Evolutionary conservation across 371 early-diverging fungal genomes (phyloP).

Genomic region (Apophysomyces ossiformis): DNA sequence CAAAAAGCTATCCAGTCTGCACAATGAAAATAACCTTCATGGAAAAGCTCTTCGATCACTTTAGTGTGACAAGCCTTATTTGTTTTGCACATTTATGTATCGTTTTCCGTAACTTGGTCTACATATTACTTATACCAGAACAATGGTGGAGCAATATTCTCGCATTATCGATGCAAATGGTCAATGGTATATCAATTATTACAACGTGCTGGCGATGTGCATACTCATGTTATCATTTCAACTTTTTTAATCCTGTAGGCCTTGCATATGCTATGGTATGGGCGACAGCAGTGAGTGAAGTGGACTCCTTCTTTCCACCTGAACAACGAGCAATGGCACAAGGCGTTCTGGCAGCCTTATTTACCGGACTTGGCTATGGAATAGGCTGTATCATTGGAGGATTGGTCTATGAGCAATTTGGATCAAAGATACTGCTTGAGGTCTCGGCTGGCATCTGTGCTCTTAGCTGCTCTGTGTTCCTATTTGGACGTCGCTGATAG

Average conservation of each 20-base stretch:
- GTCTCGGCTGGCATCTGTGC: conserved; percentile 22
- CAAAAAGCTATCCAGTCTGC: neutral
- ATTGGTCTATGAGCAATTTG: conserved; percentile 28
- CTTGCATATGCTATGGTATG: conserved; percentile 36
- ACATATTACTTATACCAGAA: conserved; percentile 39
- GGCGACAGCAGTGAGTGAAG: conserved; percentile 45
- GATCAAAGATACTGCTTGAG: conserved; percentile 25
- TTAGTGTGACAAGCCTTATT: conserved; percentile 49
- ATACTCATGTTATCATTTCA: neutral
- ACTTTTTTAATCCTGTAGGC: neutral
- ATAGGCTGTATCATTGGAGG: conserved; percentile 42
- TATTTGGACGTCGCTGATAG: conserved; percentile 18
- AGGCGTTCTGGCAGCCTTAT: conserved; percentile 42
- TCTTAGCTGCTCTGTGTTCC: conserved; percentile 34
- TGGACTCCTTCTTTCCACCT: conserved; percentile 43
- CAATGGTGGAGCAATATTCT: conserved; percentile 33
- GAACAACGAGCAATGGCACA: conserved; percentile 45
- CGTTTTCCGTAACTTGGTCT: conserved; percentile 39
- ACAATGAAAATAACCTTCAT: neutral
- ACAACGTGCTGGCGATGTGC: too few species aligned
- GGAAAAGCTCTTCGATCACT: conserved; percentile 22
- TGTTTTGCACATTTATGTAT: conserved; percentile 45
- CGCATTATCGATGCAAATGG: conserved; percentile 44
- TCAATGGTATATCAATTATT: conserved; percentile 32
- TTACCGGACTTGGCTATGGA: conserved; percentile 42